These are phyloP conservation scores for Tripterygium wilfordii DNA, from an alignment of 177 flowering plant species.

Conservation along the genomic window DNA sequence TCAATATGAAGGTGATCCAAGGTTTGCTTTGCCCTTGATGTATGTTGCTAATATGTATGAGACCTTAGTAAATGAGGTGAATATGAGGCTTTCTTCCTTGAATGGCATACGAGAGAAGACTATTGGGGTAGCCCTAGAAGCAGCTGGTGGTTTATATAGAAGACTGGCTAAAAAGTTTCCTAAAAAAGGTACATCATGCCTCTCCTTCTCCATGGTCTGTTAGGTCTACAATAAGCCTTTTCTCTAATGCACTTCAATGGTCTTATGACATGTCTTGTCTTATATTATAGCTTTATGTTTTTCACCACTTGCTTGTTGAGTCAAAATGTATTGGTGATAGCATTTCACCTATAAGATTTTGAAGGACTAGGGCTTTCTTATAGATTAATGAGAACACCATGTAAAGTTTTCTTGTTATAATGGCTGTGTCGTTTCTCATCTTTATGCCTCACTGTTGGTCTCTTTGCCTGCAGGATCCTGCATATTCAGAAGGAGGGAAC, in stretches of 20 bases:
- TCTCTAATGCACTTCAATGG: no score
- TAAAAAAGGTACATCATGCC: slow-evolving; percentile 55
- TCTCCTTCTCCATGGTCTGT: neutral
- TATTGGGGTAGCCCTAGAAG: slow-evolving; percentile 98
- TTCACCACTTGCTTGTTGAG: no score
- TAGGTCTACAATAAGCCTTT: neutral
- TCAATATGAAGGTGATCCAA: slow-evolving; percentile 86
- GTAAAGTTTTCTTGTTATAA: no score
- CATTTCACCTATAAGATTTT: no score
- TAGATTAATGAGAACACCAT: no score
- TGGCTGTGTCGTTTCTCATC: no score
- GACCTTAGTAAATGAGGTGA: slow-evolving; percentile 72
- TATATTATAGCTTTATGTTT: no score
- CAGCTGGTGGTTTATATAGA: slow-evolving; percentile 97
- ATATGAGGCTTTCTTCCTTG: slow-evolving; percentile 69
- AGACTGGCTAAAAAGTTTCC: slow-evolving; percentile 86
- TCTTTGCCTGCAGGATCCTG: slow-evolving; percentile 44
- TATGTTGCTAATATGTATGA: slow-evolving; percentile 95
- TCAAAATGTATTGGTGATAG: no score
- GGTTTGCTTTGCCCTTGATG: slow-evolving; percentile 89
- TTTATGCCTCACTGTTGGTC: no score
- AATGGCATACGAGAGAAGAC: slow-evolving; percentile 86
- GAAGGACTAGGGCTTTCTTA: no score
- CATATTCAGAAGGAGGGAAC: slow-evolving; percentile 76
- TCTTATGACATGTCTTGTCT: no score